A percentile compares a stretch with the other conserved stretches of the same genome.
Conservation (phyloP, 208 protist genomes). For the Vickermania ingenoplastis region DNA sequence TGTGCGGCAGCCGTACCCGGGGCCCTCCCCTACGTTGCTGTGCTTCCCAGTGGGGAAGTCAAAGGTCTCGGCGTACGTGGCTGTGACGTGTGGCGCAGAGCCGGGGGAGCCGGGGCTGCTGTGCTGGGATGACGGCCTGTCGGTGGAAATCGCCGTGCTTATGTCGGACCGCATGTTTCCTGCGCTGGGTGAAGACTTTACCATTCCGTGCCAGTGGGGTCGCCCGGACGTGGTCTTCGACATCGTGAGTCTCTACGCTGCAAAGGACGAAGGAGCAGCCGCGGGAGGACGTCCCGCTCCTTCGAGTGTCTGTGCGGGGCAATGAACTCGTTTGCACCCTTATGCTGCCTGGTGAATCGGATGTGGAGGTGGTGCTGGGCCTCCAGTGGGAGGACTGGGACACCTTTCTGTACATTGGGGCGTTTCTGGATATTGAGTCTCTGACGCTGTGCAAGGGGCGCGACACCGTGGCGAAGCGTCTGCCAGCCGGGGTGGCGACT, state of each 20-base stretch:
- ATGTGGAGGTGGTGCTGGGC: background rate
- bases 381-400: slow-evolving; percentile 31
- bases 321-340: slow-evolving; percentile 1
- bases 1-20: background rate
- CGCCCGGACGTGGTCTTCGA: slow-evolving; percentile 18
- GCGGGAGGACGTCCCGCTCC: background rate
- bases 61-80: background rate
- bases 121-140: slow-evolving; percentile 39
- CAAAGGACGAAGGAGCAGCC: background rate
- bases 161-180: slow-evolving; percentile 41
- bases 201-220: slow-evolving; percentile 16
- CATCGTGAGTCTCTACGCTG: slow-evolving; percentile 23
- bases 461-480: slow-evolving; percentile 10
- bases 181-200: slow-evolving; percentile 30
- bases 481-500: slow-evolving; percentile 10
- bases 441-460: slow-evolving; percentile 39
- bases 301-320: background rate
- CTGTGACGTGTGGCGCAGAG: background rate
- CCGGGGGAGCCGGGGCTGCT: background rate
- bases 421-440: slow-evolving; percentile 26
- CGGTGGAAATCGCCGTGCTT: slow-evolving; percentile 37
- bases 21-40: background rate
- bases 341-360: background rate
- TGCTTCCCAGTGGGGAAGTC: background rate
- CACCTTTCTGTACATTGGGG: slow-evolving; percentile 35